These are phyloP conservation scores for Pleodorina starrii DNA, from an alignment of 139 green algal genomes.

Conservation along the genomic window DNA sequence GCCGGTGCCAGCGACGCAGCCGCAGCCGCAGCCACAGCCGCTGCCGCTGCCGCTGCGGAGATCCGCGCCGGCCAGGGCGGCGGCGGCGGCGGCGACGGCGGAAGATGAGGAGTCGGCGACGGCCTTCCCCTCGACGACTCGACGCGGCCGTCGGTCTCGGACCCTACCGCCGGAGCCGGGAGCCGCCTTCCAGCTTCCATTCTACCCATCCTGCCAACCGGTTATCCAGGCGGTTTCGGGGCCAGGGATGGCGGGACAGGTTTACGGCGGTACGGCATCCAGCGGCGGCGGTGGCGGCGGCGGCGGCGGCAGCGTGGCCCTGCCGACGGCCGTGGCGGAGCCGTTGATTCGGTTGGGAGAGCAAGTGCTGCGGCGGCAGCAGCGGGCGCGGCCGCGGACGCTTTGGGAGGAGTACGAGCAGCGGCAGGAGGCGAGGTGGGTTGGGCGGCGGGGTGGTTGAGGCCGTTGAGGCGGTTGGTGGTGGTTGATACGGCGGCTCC, in stretches of 20 bases:
- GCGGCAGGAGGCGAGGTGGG: constrained; percentile 16
- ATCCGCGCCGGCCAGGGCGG: neutral
- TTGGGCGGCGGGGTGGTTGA: neutral
- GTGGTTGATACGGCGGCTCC: no score
- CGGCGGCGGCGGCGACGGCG: neutral
- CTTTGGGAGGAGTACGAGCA: constrained; percentile 18
- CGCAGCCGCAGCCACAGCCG: neutral
- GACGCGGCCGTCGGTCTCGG: constrained; percentile 15
- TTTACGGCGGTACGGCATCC: neutral
- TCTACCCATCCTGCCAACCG: constrained; percentile 24
- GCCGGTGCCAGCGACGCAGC: neutral
- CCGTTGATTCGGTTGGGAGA: constrained; percentile 21
- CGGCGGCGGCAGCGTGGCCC: neutral
- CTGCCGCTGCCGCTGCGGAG: neutral
- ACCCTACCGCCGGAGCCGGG: constrained; percentile 15
- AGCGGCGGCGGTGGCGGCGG: neutral
- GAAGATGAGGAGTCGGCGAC: neutral
- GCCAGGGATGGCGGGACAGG: neutral
- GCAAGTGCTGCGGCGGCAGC: constrained; percentile 32
- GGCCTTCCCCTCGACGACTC: neutral
- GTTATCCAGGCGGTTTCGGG: neutral
- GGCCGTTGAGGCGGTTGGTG: neutral
- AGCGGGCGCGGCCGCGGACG: neutral
- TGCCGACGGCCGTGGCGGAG: neutral
- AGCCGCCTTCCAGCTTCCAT: constrained; percentile 7